Base-by-base conservation (phyloP, 495 filamentous ascomycete genomes). In the Entonaema liquescens region DNA sequence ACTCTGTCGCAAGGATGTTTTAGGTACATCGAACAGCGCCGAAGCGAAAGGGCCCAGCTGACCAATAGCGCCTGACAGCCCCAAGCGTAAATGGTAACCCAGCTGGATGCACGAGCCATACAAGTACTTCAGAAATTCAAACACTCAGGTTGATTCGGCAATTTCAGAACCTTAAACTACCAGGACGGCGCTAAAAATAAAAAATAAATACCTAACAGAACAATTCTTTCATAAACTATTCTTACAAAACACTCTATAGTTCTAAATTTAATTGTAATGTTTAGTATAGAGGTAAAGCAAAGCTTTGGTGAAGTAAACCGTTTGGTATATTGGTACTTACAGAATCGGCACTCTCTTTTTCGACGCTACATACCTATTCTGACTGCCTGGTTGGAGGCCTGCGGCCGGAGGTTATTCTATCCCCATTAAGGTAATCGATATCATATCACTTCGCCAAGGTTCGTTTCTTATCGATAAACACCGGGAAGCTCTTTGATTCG, bases 381-480 rank as follows among this genome's bases (percentile, higher is more conserved):
- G n/a, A n/a, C n/a, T n/a, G n/a, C n/a, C n/a, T n/a, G n/a, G n/a
- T 70, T 65, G 62, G 68, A 67, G 62, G 62, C 68, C 62, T 67
- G 33, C 44, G 33, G 11, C 17, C 42, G 42, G 17, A 47, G 42
- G 42, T 47, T 47, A 47, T 47, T 23, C 42, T 47, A 23, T 47
- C 8, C 19, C 42, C 42, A 47, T 47, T 47, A 47, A 17, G 19
- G 42, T 47, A 47, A 23, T 47, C 19, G 19, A 47, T 47, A 44
- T 17, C 12, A n/a, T 2, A n/a, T 40, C 36, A n/a, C 17, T 5
- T 6, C 3, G 9, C 42, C 21, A 47, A 12, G 17, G 19, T n/a
- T n/a, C 6, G 2, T 28, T 53, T 19, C 33, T 70, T 70, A 70
- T 65, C 62, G 68, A 71, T 64, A 53, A 28, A 17, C 38, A 19